These are phyloP conservation scores for Penicillium italicum DNA, from an alignment of 2,329 filamentous ascomycete species.

Conservation along the genomic window DNA sequence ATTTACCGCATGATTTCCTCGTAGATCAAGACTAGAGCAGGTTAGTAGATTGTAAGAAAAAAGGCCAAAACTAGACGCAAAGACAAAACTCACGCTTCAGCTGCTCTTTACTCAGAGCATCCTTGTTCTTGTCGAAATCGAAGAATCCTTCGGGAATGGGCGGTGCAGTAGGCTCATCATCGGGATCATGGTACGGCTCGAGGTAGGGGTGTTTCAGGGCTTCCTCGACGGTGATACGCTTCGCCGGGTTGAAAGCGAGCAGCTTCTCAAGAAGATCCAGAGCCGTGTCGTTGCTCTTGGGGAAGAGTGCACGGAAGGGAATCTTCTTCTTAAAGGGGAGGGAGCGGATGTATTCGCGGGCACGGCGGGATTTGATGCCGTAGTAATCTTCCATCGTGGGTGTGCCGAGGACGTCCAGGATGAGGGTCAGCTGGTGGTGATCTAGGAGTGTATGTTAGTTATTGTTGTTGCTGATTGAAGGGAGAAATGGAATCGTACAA, in stretches of 20 bases:
- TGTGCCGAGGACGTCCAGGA: slow-evolving; percentile 93
- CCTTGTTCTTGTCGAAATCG: slow-evolving; percentile 99
- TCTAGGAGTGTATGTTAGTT: slow-evolving; percentile 51
- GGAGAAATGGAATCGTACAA: slow-evolving; percentile 56
- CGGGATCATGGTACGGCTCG: slow-evolving; percentile 97
- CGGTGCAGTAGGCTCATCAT: slow-evolving; percentile 93
- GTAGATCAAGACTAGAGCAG: slow-evolving; percentile 70
- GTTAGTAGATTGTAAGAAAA: slow-evolving; percentile 10
- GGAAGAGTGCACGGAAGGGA: slow-evolving; percentile 93
- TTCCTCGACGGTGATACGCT: slow-evolving; percentile 97
- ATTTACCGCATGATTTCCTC: slow-evolving; percentile 82
- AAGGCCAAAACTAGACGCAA: not conserved
- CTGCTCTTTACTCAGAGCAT: slow-evolving; percentile 96
- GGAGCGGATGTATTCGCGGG: slow-evolving; percentile 95
- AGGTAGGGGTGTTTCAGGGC: slow-evolving; percentile 96
- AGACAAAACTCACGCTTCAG: slow-evolving; percentile 65
- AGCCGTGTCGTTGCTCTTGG: slow-evolving; percentile 96
- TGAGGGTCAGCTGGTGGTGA: slow-evolving; percentile 95
- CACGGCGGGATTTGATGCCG: slow-evolving; percentile 96
- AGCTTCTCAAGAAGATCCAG: slow-evolving; percentile 93
- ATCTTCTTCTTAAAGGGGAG: slow-evolving; percentile 99
- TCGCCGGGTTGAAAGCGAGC: slow-evolving; percentile 95
- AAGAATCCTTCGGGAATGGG: slow-evolving; percentile 99
- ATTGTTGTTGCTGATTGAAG: not conserved
- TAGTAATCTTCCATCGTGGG: slow-evolving; percentile 99